These are phyloP conservation scores for Brassica hybrid DNA, from an alignment of 441 rosid species.

Conservation along the genomic window DNA sequence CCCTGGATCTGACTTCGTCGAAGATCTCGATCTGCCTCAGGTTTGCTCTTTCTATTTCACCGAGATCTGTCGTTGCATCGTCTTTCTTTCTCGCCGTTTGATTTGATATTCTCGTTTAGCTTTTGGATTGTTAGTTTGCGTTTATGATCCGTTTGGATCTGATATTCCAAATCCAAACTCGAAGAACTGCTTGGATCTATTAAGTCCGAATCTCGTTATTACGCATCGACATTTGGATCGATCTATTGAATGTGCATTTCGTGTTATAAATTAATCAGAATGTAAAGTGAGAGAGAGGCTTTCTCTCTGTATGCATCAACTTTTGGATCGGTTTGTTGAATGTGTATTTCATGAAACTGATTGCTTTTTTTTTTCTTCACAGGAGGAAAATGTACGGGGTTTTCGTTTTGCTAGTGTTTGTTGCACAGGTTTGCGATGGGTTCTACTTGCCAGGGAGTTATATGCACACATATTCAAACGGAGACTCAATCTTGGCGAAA, in stretches of 20 bases:
- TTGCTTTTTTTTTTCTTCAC: background rate
- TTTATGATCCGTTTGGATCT: slow-evolving; percentile 33
- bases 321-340: background rate
- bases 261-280: background rate
- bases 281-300: background rate
- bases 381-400: slow-evolving; percentile 52
- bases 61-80: slow-evolving; percentile 32
- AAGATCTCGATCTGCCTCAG: slow-evolving; percentile 38
- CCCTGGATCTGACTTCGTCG: slow-evolving; percentile 35
- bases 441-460: slow-evolving; percentile 94
- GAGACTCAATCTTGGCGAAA: slow-evolving; percentile 61
- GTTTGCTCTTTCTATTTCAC: slow-evolving; percentile 24
- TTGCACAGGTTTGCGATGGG: slow-evolving; percentile 53
- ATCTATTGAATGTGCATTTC: background rate
- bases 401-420: slow-evolving; percentile 54
- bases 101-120: slow-evolving; percentile 7
- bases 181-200: background rate
- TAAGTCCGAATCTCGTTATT: slow-evolving; percentile 11
- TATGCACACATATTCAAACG: slow-evolving; percentile 70
- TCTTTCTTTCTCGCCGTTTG: background rate
- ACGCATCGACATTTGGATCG: slow-evolving; percentile 11
- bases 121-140: slow-evolving; percentile 11
- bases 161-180: slow-evolving; percentile 17
- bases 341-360: background rate
- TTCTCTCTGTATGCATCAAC: background rate